phyloP scores from a whole-genome alignment of 1,139 yeast species.

The Geotrichum restrictum region DNA sequence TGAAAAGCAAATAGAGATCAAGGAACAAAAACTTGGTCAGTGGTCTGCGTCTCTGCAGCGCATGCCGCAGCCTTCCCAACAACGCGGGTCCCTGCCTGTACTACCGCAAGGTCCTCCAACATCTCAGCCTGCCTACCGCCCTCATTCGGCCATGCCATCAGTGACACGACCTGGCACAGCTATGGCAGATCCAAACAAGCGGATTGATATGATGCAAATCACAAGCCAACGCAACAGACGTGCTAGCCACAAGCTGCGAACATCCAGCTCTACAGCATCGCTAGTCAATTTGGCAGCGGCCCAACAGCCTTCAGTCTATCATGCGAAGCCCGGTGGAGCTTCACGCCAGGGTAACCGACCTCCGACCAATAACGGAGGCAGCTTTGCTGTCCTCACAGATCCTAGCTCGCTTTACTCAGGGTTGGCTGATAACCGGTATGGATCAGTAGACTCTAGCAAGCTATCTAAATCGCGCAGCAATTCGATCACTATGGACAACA shows the following conservation, averaged over 20 bases:
- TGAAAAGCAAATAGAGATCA: constrained; percentile 4
- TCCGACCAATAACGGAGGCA: background rate
- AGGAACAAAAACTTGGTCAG: constrained; percentile 4
- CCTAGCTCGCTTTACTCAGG: background rate
- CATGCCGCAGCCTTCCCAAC: background rate
- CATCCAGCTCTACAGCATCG: constrained; percentile 6
- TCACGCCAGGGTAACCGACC: background rate
- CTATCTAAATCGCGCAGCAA: constrained; percentile 16
- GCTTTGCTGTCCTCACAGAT: background rate
- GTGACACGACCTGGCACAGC: background rate
- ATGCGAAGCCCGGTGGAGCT: background rate
- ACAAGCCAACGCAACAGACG: constrained; percentile 8
- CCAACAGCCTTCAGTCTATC: background rate
- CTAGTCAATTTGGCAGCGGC: constrained; percentile 4
- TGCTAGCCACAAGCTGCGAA: background rate
- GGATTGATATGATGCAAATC: constrained; percentile 7
- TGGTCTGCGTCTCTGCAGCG: constrained; percentile 8
- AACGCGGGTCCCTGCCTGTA: background rate
- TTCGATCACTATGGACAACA: constrained; percentile 13
- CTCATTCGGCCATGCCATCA: background rate
- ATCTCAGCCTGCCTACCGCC: background rate
- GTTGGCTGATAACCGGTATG: constrained; percentile 14
- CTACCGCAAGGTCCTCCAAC: background rate
- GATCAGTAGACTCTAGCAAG: constrained; percentile 15
- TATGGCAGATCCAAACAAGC: constrained; percentile 2